phyloP scores from a whole-genome alignment of 176 grass and related monocot genomes.

The Juncus inflexus region DNA sequence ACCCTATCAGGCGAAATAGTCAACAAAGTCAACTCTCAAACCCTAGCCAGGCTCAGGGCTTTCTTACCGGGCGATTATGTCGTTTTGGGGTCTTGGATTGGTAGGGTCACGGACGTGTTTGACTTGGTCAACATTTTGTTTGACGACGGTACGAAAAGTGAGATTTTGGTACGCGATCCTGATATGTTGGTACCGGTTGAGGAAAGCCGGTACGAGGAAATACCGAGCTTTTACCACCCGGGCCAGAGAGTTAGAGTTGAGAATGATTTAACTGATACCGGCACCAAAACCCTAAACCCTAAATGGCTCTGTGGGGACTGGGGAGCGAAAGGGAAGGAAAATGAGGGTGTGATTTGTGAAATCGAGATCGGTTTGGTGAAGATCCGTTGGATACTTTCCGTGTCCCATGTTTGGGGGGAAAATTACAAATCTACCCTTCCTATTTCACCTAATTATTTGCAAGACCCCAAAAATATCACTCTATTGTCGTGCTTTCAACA shows the following conservation, averaged over 20 bases:
- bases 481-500: constrained; percentile 69
- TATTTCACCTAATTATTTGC: constrained; percentile 20
- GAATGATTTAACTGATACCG: constrained; percentile 34
- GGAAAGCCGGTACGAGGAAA: constrained; percentile 58
- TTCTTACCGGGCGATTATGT: constrained; percentile 72
- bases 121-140: constrained; percentile 70
- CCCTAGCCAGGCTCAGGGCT: constrained; percentile 67
- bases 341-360: constrained; percentile 67
- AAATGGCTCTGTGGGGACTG: constrained; percentile 80
- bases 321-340: constrained; percentile 27
- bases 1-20: constrained; percentile 52
- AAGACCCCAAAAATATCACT: constrained; percentile 69
- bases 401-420: constrained; percentile 50
- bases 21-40: constrained; percentile 80
- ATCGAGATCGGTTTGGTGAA: constrained; percentile 66
- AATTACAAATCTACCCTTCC: constrained; percentile 48
- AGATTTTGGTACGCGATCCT: constrained; percentile 71
- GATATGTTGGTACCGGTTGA: constrained; percentile 58
- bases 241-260: constrained; percentile 67
- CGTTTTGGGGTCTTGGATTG: constrained; percentile 89
- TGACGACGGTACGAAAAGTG: constrained; percentile 63
- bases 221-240: constrained; percentile 73
- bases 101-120: constrained; percentile 64
- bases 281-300: constrained; percentile 22
- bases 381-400: constrained; percentile 79